Evolutionary conservation across 257 asterid species (phyloP), one percentile per base, ranked within the genome.

Genomic region (Cinchona pubescens): DNA sequence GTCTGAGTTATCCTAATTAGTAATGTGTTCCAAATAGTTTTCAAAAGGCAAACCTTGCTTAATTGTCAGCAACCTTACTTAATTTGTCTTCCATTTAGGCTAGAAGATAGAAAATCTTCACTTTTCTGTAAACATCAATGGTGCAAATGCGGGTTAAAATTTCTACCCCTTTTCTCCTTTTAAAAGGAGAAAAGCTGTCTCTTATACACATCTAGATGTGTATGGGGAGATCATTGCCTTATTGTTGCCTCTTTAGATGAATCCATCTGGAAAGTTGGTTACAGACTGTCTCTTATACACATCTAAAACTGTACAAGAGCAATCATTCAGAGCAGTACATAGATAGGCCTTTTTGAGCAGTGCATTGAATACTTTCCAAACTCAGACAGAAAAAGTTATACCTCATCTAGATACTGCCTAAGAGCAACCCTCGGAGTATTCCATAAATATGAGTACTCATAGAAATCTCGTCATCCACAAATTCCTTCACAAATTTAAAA

Each of bases 401-500:
- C 97, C 97, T 95, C 99, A 74, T 63, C n/a, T n/a, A n/a, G n/a
- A n/a, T 82, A 34, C 99, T 48, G 87, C 86, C 76, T 92, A 98
- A 3, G 91, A 68, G 92, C 88, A 3, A 90, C n/a, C n/a, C 83
- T 11, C 99, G 99, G 76, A 92, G 86, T 75, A 94, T 86, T 80
- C 88, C 94, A 69, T 91, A 85, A 82, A 90, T 94, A 34, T 98
- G 96, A 37, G 98, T 90, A 69, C 91, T 86, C 45, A 97, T 83
- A 27, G 92, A 92, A 79, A 75, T 82, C 55, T 95, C 99, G 72
- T 95, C 99, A 85, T 95, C 99, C 87, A 92, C 99, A 43, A 91
- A 95, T 11, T 95, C 99, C 88, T 95, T 95, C 5, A 91, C 69
- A 75, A 96, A 92, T 81, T 95, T 55, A 49, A 32, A 51, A 66